Base-by-base conservation (phyloP, 2,329 filamentous ascomycete species). In the Curvularia spicifera region DNA sequence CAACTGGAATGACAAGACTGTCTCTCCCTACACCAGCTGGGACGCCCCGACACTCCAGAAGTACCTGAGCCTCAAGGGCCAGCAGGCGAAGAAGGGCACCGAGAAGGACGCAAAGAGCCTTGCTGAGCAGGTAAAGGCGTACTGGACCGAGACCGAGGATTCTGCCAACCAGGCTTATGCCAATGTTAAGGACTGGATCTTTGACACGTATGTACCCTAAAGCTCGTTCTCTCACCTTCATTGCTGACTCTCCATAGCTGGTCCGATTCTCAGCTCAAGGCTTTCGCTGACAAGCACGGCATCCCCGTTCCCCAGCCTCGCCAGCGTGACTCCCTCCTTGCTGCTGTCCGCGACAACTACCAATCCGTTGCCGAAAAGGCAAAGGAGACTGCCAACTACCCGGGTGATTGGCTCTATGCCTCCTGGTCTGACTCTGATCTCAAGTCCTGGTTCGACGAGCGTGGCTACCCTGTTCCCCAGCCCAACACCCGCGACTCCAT, bases 381-480 rank as follows among this genome's bases (percentile, higher is more conserved):
- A 54, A 91, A 91, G 60, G 89, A 97, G 79, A 89, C 91, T 13
- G 81, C 86, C 51, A 80, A 87, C n/a, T 98, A 98, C 73, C 95
- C 95, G 33, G 95, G 95, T 39, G 87, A 97, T 80, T 98, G 95
- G 95, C 82, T 98, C 43, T 99, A 97, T 75, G 85, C 88, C 60
- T 84, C 89, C 7, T 99, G 95, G 95, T 89, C 91, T 51, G 91
- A 97, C 65, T 97, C 93, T 65, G 94, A 97, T 49, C 81, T 97
- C 63, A 98, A 98, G 83, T 85, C 91, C 66, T 99, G 91, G 90
- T 89, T 97, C 46, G 95, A 98, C 71, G 89, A 89, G 66, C 87
- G 92, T 67, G 95, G 95, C 51, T 88, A 94, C 78, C 89, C 91
- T 12, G 91, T 86, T 53, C 94, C 95, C 60, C 94, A 98, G 76